Evolutionary conservation across 805 yeast species (phyloP), one percentile per base, ranked within the genome.

Genomic region (Pichia heedii): DNA sequence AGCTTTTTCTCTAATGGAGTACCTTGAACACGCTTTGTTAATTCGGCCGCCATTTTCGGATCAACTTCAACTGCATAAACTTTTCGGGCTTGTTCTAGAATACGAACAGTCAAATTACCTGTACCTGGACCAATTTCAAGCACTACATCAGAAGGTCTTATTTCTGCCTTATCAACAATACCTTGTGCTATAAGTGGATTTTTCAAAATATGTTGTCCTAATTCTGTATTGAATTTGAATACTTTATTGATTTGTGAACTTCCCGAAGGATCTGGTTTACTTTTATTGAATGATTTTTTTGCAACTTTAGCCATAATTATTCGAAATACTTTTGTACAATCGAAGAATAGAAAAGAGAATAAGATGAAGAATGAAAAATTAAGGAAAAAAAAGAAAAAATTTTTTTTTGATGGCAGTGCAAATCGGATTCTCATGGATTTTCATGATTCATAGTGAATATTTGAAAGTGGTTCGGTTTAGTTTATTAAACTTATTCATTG

Each of bases 51-150:
- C 98, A 93, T 93, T 67, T 97, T 73, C n/a, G 98, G 98, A 67
- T 93, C 98, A 87, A 89, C 89, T 68, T 93, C 98, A 42, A 85
- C 93, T 0, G 97, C 98, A 39, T 86, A 76, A n/a, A 90, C 97
- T 54, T 86, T 88, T 45, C 85, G 73, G 0, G 97, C 97, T 62
- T 88, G 83, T 54, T 90, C 97, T 43, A 93, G 65, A 32, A 93
- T 93, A 49, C 94, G 73, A 32, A 90, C 95, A 0, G 98, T 93
- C 66, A 93, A 72, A 57, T 93, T 93, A 69, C 98, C 98, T 0
- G 98, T 93, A 77, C 98, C 98, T 3, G 98, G 98, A 56, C 98
- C 98, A 41, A 93, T 96, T 68, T 93, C 98, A 35, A 93, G 70
- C 2, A 93, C 97, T 8, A 79, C 78, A 59, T 93, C 98, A 26